These are phyloP conservation scores for Phialophora verrucosa DNA, from an alignment of 2,329 filamentous ascomycete genomes.

Conservation along the genomic window DNA sequence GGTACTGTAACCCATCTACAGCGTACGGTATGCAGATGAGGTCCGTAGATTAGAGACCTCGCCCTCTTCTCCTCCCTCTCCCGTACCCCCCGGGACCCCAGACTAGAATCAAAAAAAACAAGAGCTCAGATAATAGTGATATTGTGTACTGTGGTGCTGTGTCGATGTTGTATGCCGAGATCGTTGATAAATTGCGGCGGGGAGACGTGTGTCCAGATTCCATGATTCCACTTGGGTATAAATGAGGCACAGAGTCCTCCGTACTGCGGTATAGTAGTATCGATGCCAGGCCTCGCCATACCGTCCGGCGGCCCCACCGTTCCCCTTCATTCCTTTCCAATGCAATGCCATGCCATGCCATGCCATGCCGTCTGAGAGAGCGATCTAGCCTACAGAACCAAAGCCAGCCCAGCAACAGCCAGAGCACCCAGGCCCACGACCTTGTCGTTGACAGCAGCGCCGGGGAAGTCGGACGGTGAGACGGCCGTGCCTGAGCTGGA, in stretches of 20 bases:
- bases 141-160: background rate
- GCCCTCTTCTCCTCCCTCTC: background rate
- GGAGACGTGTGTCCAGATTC: background rate
- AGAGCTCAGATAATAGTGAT: background rate
- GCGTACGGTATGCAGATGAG: background rate
- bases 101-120: background rate
- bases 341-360: background rate
- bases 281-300: background rate
- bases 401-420: constrained; percentile 33
- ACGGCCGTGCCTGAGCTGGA: constrained; percentile 2
- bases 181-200: background rate
- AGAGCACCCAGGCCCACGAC: constrained; percentile 32
- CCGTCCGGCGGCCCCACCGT: background rate
- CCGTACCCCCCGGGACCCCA: too few relatives aligned
- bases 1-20: background rate
- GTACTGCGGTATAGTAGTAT: background rate
- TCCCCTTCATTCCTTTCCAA: background rate
- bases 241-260: background rate
- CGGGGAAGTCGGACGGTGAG: constrained; percentile 19
- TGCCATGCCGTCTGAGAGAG: background rate
- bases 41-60: background rate
- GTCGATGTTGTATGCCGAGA: background rate
- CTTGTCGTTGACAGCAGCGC: constrained; percentile 27
- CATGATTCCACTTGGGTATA: background rate
- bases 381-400: constrained; percentile 27